phyloP scores from a whole-genome alignment of 1,284 basidiomycete genomes.

The Fomitopsis betulina region DNA sequence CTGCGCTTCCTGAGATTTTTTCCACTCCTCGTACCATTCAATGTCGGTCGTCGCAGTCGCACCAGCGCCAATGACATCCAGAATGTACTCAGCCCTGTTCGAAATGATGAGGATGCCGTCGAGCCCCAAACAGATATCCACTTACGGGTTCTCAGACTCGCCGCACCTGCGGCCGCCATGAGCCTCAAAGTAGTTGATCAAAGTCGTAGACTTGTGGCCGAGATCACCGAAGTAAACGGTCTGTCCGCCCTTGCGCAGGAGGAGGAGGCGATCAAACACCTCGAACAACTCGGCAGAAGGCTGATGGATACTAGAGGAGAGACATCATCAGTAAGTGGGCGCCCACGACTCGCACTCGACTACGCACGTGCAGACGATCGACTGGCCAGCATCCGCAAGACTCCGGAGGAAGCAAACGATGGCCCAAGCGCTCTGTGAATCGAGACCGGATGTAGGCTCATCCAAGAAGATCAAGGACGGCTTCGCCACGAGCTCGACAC shows the following conservation, averaged over 20 bases:
- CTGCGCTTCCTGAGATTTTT: conserved; percentile 23
- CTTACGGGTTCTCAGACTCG: conserved; percentile 39
- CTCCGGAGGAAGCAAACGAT: conserved; percentile 77
- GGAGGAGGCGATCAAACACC: conserved; percentile 60
- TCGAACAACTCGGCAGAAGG: conserved; percentile 74
- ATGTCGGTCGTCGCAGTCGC: conserved; percentile 29
- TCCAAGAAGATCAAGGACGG: conserved; percentile 80
- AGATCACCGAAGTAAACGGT: conserved; percentile 79
- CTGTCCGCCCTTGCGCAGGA: conserved; percentile 67
- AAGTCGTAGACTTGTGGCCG: conserved; percentile 48
- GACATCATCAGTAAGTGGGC: not conserved
- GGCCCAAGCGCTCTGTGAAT: conserved; percentile 87
- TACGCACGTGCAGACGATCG: conserved; percentile 60
- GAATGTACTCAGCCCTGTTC: conserved; percentile 61
- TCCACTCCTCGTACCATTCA: conserved; percentile 34
- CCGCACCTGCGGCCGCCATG: conserved; percentile 45
- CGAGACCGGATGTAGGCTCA: conserved; percentile 81
- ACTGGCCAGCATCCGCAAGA: conserved; percentile 80
- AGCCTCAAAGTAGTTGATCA: conserved; percentile 68
- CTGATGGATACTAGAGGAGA: conserved; percentile 42
- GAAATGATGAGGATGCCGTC: not conserved
- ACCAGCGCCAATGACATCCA: conserved; percentile 68
- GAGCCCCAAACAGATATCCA: conserved; percentile 25
- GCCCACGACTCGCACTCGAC: not conserved
- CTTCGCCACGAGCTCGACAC: conserved; percentile 78